phyloP scores from a whole-genome alignment of 305 asterid species.

The Striga hermonthica region DNA sequence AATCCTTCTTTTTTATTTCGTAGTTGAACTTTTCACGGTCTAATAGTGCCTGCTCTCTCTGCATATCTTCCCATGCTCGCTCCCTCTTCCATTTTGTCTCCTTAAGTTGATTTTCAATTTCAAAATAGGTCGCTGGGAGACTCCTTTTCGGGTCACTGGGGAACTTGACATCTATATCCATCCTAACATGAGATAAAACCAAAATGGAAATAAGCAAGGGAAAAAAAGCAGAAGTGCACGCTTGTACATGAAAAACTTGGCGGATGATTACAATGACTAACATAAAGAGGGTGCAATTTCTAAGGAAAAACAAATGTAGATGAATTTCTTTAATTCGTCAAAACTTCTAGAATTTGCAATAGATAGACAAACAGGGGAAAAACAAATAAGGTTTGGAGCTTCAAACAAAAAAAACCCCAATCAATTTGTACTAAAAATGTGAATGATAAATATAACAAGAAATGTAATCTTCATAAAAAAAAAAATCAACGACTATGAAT shows the following conservation, averaged over 20 bases:
- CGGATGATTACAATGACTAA: neutral
- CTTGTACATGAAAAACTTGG: neutral
- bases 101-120: slow-evolving; percentile 43
- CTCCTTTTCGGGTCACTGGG: slow-evolving; percentile 40
- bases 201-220: slow-evolving; percentile 9
- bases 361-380: slow-evolving; percentile 10
- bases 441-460: neutral
- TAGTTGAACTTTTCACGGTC: slow-evolving; percentile 45
- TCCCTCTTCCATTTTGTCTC: slow-evolving; percentile 61
- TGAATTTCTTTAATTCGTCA: neutral
- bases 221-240: neutral
- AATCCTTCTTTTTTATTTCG: slow-evolving; percentile 51
- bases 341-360: no score
- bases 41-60: slow-evolving; percentile 47
- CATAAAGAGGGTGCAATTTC: neutral
- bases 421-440: slow-evolving; percentile 10
- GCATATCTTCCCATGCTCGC: slow-evolving; percentile 44
- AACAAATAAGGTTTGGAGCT: neutral
- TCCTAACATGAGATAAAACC: slow-evolving; percentile 35
- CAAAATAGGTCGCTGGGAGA: slow-evolving; percentile 39
- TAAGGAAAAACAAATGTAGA: neutral
- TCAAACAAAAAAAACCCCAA: slow-evolving; percentile 5
- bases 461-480: neutral
- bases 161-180: slow-evolving; percentile 52
- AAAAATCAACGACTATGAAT: neutral